Evolutionary conservation across 768 basidiomycete species (phyloP).

Genomic region (Hypholoma sublateritium): DNA sequence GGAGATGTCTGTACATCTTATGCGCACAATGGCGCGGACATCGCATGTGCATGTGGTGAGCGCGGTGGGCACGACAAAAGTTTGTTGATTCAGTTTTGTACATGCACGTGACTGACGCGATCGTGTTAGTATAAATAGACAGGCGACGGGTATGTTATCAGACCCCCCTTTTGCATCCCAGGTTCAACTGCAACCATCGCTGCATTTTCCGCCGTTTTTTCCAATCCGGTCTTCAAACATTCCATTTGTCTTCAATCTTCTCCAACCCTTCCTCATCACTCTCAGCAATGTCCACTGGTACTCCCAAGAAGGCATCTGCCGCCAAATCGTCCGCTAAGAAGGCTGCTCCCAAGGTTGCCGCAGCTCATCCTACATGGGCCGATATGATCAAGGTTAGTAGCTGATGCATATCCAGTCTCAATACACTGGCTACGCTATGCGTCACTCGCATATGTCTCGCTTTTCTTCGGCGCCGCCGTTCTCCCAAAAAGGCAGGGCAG

Average conservation of each 20-base stretch:
- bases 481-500: conserved; percentile 20
- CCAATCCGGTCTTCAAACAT: conserved; percentile 18
- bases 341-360: conserved; percentile 42
- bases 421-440: background rate
- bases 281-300: conserved; percentile 16
- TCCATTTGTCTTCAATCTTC: conserved; percentile 5
- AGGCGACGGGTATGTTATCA: conserved; percentile 32
- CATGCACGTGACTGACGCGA: conserved; percentile 42
- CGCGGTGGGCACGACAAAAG: conserved; percentile 9
- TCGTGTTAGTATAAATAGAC: conserved; percentile 49
- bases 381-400: conserved; percentile 78
- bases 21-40: background rate
- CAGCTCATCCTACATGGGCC: conserved; percentile 60
- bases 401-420: conserved; percentile 5
- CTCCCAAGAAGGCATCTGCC: conserved; percentile 34
- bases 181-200: conserved; percentile 24
- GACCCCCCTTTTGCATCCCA: conserved; percentile 35
- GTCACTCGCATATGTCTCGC: background rate
- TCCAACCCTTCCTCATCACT: conserved; percentile 7
- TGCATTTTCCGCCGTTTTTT: conserved; percentile 14
- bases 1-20: background rate
- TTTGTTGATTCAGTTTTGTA: conserved; percentile 42
- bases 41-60: background rate
- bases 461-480: conserved; percentile 11
- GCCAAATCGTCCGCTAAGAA: conserved; percentile 44